Conservation (phyloP, 768 basidiomycete species). For the Lactarius akahatsu region DNA sequence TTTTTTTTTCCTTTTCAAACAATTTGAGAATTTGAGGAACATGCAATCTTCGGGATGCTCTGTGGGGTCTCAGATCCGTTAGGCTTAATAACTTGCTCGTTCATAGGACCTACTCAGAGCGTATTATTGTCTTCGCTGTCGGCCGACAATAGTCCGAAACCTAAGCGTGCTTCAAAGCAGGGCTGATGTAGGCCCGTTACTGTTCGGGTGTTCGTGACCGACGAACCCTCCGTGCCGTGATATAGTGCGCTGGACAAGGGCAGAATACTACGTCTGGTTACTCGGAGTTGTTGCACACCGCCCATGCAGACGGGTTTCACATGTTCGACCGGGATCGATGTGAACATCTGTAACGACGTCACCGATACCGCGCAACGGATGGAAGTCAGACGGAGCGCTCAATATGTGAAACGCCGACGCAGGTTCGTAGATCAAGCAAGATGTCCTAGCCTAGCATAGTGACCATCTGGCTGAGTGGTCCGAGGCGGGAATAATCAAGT, state of each 20-base stretch:
- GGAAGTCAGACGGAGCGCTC: background rate
- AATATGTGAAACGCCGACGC: constrained; percentile 1
- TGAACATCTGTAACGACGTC: background rate
- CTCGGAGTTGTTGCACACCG: constrained; percentile 10
- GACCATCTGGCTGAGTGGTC: constrained; percentile 3
- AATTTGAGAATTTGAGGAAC: too few species aligned
- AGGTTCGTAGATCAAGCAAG: background rate
- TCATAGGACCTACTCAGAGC: background rate
- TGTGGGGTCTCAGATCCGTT: constrained; percentile 6
- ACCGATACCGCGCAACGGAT: background rate
- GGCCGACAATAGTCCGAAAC: background rate
- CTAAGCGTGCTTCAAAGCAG: background rate
- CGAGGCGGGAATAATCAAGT: constrained; percentile 7
- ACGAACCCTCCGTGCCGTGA: constrained; percentile 1
- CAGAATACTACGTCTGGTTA: background rate
- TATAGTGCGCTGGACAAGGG: background rate
- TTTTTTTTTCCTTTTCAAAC: background rate
- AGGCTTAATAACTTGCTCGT: background rate
- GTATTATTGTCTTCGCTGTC: background rate
- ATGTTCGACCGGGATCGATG: background rate
- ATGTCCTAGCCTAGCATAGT: background rate
- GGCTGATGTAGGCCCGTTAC: background rate
- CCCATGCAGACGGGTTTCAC: constrained; percentile 6
- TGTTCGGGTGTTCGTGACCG: background rate
- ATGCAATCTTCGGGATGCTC: constrained; percentile 7